Conservation (phyloP, 495 filamentous ascomycete species). For the Neurospora sp. region DNA sequence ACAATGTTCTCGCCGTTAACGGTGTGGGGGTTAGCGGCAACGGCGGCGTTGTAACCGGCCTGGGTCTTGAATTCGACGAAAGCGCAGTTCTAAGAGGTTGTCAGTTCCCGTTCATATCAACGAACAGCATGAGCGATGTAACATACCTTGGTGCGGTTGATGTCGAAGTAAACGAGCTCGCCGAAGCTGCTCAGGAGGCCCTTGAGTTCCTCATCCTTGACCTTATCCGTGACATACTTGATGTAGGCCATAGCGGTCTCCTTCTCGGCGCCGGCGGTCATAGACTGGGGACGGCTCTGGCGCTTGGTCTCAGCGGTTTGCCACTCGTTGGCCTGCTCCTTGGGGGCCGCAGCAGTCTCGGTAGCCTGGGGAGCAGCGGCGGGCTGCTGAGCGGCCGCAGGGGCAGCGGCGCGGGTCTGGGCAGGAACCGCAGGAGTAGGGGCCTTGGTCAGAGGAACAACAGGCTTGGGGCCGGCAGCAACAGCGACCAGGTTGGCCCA, state of each 20-base stretch:
- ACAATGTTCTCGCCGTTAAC: conserved; percentile 70
- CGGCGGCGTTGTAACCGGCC: conserved; percentile 69
- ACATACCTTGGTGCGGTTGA: conserved; percentile 80
- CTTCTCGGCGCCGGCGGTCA: conserved; percentile 46
- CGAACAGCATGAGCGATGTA: neutral
- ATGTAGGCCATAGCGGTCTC: conserved; percentile 72
- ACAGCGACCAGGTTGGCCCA: conserved; percentile 74
- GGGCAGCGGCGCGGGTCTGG: conserved; percentile 18
- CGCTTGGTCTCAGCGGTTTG: conserved; percentile 81
- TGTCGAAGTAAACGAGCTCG: conserved; percentile 75
- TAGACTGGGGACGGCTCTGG: conserved; percentile 54
- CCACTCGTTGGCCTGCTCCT: conserved; percentile 52
- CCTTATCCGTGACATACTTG: conserved; percentile 84
- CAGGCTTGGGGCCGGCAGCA: conserved; percentile 32
- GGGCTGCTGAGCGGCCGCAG: conserved; percentile 22
- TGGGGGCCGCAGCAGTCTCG: conserved; percentile 23
- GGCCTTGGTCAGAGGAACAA: conserved; percentile 34
- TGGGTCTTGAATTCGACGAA: conserved; percentile 84
- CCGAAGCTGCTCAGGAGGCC: conserved; percentile 60
- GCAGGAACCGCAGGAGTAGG: conserved; percentile 29
- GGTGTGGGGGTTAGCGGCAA: conserved; percentile 74
- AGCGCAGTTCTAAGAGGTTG: conserved; percentile 67
- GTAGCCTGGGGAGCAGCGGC: conserved; percentile 28
- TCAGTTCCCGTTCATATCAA: conserved; percentile 14
- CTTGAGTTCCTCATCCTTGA: conserved; percentile 58